A percentile compares a stretch with the other conserved stretches of the same genome.
phyloP scores from a whole-genome alignment of 805 yeast species.

The Cyberlindnera veronae region DNA sequence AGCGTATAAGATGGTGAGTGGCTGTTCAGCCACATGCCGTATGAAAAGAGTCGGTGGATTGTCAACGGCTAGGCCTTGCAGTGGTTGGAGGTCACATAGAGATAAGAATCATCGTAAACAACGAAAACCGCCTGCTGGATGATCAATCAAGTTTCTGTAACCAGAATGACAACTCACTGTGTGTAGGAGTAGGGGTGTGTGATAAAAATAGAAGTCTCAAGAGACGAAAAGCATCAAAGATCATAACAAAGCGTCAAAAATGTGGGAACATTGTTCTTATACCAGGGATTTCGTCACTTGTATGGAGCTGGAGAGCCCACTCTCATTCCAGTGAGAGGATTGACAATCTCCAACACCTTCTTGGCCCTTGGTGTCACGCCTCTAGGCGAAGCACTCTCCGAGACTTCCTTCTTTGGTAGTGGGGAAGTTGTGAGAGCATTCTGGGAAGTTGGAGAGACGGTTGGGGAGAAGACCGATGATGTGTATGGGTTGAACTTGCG shows the following conservation, averaged over 20 bases:
- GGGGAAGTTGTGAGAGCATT: conserved; percentile 25
- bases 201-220: too few species aligned
- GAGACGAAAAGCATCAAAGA: too few species aligned
- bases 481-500: conserved; percentile 68
- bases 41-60: background rate
- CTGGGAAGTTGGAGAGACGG: conserved; percentile 34
- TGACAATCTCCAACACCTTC: conserved; percentile 58
- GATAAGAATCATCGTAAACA: too few species aligned
- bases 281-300: conserved; percentile 12
- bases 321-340: conserved; percentile 58
- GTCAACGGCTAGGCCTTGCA: too few species aligned
- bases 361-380: conserved; percentile 52
- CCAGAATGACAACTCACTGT: too few species aligned
- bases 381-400: conserved; percentile 34
- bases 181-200: too few species aligned
- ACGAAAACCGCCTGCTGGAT: too few species aligned
- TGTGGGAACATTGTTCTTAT: background rate
- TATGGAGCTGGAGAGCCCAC: conserved; percentile 47
- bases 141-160: too few species aligned
- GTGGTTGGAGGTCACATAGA: too few species aligned
- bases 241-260: background rate
- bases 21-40: background rate
- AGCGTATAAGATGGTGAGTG: background rate
- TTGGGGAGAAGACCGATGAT: conserved; percentile 58
- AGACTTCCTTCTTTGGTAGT: conserved; percentile 18